These are phyloP conservation scores for Wickerhamomyces subpelliculosus DNA, from an alignment of 805 yeast genomes.

Conservation along the genomic window DNA sequence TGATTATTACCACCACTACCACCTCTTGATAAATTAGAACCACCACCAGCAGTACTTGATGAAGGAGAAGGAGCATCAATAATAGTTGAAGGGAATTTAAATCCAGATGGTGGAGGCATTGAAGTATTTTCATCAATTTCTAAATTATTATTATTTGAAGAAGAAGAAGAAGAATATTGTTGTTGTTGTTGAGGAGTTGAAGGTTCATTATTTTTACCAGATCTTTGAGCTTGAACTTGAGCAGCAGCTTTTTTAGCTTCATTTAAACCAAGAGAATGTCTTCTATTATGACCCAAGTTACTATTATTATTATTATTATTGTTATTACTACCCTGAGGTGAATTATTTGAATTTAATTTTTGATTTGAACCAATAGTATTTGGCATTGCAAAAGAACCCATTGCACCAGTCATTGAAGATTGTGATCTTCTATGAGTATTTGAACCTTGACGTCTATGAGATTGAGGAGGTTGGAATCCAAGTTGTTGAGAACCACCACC, in stretches of 20 bases:
- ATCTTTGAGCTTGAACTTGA: constrained; percentile 70
- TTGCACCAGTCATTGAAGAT: constrained; percentile 30
- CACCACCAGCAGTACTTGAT: neutral
- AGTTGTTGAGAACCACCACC: constrained; percentile 25
- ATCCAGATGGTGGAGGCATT: constrained; percentile 29
- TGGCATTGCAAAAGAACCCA: constrained; percentile 25
- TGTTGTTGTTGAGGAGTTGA: neutral
- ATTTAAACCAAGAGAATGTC: constrained; percentile 85
- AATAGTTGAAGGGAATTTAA: constrained; percentile 49
- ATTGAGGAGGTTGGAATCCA: constrained; percentile 14
- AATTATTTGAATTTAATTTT: constrained; percentile 4
- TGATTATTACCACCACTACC: constrained; percentile 8
- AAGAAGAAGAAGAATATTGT: neutral
- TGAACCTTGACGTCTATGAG: constrained; percentile 7
- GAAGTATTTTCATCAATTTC: constrained; percentile 8
- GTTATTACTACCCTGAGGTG: too few species aligned
- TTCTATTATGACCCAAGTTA: constrained; percentile 67
- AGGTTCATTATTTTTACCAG: constrained; percentile 19
- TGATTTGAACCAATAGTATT: constrained; percentile 20
- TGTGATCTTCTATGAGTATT: constrained; percentile 42
- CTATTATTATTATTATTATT: neutral
- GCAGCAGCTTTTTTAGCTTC: constrained; percentile 99
- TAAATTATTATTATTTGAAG: constrained; percentile 8
- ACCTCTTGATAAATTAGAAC: neutral
- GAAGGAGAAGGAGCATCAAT: constrained; percentile 24